Conservation (phyloP, 768 basidiomycete species). For the Agaricus bisporus region DNA sequence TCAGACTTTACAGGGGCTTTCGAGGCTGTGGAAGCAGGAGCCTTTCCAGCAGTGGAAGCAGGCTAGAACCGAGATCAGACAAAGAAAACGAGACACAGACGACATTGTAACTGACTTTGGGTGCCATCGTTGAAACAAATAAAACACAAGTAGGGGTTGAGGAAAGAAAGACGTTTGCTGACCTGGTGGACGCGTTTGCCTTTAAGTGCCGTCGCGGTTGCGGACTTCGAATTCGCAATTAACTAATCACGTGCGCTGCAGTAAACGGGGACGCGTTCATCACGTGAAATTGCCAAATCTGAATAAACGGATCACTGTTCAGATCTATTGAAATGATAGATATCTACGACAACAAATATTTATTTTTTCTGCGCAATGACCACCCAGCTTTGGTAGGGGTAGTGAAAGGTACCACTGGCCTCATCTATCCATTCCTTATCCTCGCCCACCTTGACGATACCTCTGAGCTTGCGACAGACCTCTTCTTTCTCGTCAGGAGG, state of each 20-base stretch:
- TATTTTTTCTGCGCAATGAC: constrained; percentile 38
- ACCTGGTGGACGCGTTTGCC: constrained; percentile 6
- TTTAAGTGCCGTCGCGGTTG: constrained; percentile 27
- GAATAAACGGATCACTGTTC: too few relatives aligned
- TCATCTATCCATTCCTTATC: constrained; percentile 74
- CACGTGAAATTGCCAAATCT: constrained; percentile 3
- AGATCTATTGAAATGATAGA: neutral
- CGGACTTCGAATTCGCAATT: constrained; percentile 32
- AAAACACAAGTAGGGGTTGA: constrained; percentile 17
- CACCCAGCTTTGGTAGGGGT: constrained; percentile 68
- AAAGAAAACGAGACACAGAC: neutral
- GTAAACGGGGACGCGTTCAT: constrained; percentile 4
- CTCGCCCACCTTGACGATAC: constrained; percentile 52
- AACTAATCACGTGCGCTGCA: constrained; percentile 3
- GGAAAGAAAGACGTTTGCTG: neutral
- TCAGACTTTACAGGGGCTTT: constrained; percentile 71
- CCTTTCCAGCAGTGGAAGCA: constrained; percentile 81
- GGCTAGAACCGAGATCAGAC: constrained; percentile 31
- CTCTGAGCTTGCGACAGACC: constrained; percentile 44
- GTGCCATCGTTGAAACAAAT: constrained; percentile 21
- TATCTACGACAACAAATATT: neutral
- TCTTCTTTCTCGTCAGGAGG: constrained; percentile 49
- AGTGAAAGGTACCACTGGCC: constrained; percentile 66
- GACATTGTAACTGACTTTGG: constrained; percentile 20
- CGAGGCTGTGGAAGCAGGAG: constrained; percentile 62